A percentile compares a stretch with the other conserved stretches of the same genome.
Conservation (phyloP, 495 filamentous ascomycete genomes). For the Penicillium taxi region DNA sequence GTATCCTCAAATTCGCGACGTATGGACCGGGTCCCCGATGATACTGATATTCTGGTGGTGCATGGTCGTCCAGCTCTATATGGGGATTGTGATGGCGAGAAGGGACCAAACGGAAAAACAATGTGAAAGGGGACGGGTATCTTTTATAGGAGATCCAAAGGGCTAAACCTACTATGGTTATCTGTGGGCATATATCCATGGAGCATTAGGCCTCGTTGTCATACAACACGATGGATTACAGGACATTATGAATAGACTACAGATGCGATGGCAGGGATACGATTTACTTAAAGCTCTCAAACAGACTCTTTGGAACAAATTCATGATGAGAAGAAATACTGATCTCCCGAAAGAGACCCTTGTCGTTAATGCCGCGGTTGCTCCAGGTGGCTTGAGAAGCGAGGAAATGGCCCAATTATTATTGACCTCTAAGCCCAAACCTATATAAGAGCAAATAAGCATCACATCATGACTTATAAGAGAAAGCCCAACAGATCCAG, state of each 20-base stretch:
- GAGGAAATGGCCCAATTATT: not conserved
- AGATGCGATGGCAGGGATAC: slow-evolving; percentile 6
- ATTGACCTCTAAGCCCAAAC: not conserved
- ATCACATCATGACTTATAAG: not conserved
- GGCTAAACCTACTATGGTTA: slow-evolving; percentile 56
- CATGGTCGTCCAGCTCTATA: slow-evolving; percentile 53
- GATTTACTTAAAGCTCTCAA: not conserved
- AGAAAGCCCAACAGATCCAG: not conserved
- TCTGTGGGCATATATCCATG: slow-evolving; percentile 69
- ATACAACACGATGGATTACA: slow-evolving; percentile 6
- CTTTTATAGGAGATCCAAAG: slow-evolving; percentile 56
- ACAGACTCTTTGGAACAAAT: not conserved
- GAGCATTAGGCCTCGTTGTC: slow-evolving; percentile 3
- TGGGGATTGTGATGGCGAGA: slow-evolving; percentile 43
- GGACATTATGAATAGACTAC: not conserved
- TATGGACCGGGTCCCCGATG: slow-evolving; percentile 41
- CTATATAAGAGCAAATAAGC: not conserved
- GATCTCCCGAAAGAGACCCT: not conserved
- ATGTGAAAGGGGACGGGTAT: slow-evolving; percentile 45
- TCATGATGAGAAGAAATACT: not conserved
- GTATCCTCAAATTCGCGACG: slow-evolving; percentile 15
- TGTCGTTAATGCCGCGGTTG: not conserved
- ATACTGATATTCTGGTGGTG: slow-evolving; percentile 63
- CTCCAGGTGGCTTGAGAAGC: not conserved
- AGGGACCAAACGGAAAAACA: slow-evolving; percentile 13